phyloP scores from a whole-genome alignment of 805 yeast species.

The Candida vaughaniae region DNA sequence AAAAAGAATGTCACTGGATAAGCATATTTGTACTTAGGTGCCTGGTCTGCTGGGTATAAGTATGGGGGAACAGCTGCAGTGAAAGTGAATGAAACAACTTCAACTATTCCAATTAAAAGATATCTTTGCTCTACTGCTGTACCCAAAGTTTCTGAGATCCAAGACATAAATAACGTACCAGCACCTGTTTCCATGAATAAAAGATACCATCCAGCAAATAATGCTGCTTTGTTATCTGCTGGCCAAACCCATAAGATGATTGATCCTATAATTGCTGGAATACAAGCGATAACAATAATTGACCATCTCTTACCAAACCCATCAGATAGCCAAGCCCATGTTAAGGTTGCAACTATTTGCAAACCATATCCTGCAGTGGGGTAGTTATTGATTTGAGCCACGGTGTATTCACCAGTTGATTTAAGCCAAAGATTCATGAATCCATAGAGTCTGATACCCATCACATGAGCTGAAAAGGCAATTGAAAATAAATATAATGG shows the following conservation, averaged over 20 bases:
- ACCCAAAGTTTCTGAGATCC: constrained; percentile 12
- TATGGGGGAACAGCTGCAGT: constrained; percentile 34
- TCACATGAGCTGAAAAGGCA: constrained; percentile 4
- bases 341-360: constrained; percentile 8
- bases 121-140: constrained; percentile 10
- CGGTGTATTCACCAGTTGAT: constrained; percentile 6
- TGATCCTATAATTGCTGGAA: constrained; percentile 13
- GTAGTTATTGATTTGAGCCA: constrained; percentile 5
- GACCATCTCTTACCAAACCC: constrained; percentile 9
- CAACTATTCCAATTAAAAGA: constrained; percentile 19
- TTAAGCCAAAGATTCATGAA: constrained; percentile 13
- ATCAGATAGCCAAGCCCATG: constrained; percentile 13
- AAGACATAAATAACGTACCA: constrained; percentile 11
- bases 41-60: constrained; percentile 30
- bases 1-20: constrained; percentile 25
- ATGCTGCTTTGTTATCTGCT: constrained; percentile 13
- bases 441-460: constrained; percentile 5
- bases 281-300: constrained; percentile 7
- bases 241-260: constrained; percentile 20
- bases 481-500: constrained; percentile 4
- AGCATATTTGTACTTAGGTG: constrained; percentile 31
- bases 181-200: constrained; percentile 14
- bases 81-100: constrained; percentile 27
- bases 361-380: constrained; percentile 6
- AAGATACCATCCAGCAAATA: constrained; percentile 18